phyloP scores from a whole-genome alignment of 192 early-diverging fungal species.

The Funneliformis mosseae region DNA sequence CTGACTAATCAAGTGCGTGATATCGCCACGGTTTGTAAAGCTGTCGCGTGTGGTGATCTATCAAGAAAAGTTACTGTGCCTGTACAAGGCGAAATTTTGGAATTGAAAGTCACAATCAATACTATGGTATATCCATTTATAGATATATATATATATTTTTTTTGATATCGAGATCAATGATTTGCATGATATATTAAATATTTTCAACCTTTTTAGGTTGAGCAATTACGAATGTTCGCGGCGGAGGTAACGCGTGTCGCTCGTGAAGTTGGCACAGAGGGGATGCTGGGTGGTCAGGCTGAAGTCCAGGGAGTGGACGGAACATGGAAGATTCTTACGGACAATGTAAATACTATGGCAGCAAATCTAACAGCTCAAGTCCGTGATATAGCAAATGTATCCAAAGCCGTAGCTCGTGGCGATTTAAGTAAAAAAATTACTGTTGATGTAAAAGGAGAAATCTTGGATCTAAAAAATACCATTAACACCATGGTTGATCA shows the following conservation, averaged over 20 bases:
- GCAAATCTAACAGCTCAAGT: slow-evolving; percentile 57
- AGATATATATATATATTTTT: background rate
- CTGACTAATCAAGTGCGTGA: slow-evolving; percentile 62
- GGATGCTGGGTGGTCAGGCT: slow-evolving; percentile 56
- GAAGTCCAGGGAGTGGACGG: slow-evolving; percentile 58
- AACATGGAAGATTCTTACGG: slow-evolving; percentile 65
- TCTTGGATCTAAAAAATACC: slow-evolving; percentile 57
- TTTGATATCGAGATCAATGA: no score
- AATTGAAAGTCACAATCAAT: slow-evolving; percentile 56
- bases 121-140: slow-evolving; percentile 38
- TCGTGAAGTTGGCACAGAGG: slow-evolving; percentile 53
- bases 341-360: slow-evolving; percentile 71
- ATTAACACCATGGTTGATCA: slow-evolving; percentile 73
- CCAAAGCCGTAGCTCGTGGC: slow-evolving; percentile 57
- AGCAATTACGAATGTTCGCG: slow-evolving; percentile 54
- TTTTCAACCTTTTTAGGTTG: slow-evolving; percentile 36
- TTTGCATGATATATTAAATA: background rate
- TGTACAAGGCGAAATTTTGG: slow-evolving; percentile 57
- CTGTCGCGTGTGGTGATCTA: slow-evolving; percentile 59
- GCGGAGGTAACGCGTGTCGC: slow-evolving; percentile 55
- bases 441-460: slow-evolving; percentile 57
- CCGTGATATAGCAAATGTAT: slow-evolving; percentile 62
- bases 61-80: slow-evolving; percentile 50
- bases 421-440: slow-evolving; percentile 59
- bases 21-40: slow-evolving; percentile 61